A percentile compares a stretch with the other conserved stretches of the same genome.
phyloP scores from a whole-genome alignment of 2,329 filamentous ascomycete genomes.

The Aschersonia sp. region DNA sequence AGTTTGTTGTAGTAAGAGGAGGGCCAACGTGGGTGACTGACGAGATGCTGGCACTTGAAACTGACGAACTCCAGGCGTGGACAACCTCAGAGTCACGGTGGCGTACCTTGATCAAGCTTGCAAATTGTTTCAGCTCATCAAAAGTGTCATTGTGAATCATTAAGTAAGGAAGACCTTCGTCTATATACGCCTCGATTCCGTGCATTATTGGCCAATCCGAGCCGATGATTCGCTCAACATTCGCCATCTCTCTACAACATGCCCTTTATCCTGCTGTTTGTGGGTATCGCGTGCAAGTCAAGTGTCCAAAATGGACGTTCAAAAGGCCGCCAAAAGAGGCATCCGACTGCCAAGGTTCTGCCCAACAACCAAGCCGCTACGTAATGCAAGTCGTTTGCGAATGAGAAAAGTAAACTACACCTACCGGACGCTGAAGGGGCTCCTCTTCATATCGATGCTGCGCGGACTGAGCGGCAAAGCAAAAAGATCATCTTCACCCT shows the following conservation, averaged over 20 bases:
- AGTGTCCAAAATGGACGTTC: neutral
- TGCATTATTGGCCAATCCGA: neutral
- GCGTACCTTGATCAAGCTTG: too few relatives aligned
- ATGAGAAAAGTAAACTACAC: neutral
- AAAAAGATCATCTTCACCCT: conserved; percentile 64
- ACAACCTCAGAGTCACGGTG: too few relatives aligned
- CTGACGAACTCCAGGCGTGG: too few relatives aligned
- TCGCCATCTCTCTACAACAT: neutral
- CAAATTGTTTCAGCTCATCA: neutral
- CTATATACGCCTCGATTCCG: neutral
- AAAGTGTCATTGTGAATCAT: neutral
- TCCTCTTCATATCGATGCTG: conserved; percentile 72
- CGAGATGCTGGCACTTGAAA: too few relatives aligned
- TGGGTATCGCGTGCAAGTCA: neutral
- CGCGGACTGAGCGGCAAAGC: conserved; percentile 75
- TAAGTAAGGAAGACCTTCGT: neutral
- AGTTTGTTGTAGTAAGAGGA: too few relatives aligned
- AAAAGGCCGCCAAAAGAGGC: too few relatives aligned
- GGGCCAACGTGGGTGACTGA: too few relatives aligned
- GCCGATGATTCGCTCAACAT: too few relatives aligned
- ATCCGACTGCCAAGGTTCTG: too few relatives aligned
- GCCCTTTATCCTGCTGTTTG: neutral
- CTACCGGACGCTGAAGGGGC: conserved; percentile 43
- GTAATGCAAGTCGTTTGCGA: neutral
- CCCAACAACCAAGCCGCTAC: too few relatives aligned